phyloP scores from a whole-genome alignment of 352 stramenopile genomes.

The Phytophthora niederhauseri region DNA sequence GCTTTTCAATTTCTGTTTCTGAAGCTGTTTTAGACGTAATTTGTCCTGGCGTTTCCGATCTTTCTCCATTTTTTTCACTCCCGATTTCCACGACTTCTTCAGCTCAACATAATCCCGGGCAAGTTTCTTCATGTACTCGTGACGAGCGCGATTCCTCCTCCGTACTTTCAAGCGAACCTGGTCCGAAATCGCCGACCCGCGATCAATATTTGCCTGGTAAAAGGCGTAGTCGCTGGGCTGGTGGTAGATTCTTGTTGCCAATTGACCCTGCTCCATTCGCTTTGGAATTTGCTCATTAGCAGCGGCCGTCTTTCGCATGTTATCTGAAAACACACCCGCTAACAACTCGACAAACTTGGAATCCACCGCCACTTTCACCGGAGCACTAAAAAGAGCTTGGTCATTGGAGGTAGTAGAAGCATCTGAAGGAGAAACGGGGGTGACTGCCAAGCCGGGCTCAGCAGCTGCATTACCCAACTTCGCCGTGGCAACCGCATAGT shows the following conservation, averaged over 20 bases:
- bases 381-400: slow-evolving; percentile 13
- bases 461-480: slow-evolving; percentile 7
- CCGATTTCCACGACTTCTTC: slow-evolving; percentile 83
- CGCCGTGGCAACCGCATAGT: background rate
- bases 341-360: slow-evolving; percentile 65
- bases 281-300: slow-evolving; percentile 72
- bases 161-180: slow-evolving; percentile 68
- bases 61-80: slow-evolving; percentile 89
- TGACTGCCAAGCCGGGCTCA: slow-evolving; percentile 1
- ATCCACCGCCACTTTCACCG: slow-evolving; percentile 68
- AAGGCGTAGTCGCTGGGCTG: slow-evolving; percentile 78
- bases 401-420: slow-evolving; percentile 6
- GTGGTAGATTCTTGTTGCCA: slow-evolving; percentile 71
- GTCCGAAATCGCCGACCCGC: slow-evolving; percentile 48
- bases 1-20: slow-evolving; percentile 47
- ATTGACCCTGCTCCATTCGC: slow-evolving; percentile 46
- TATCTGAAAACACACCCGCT: slow-evolving; percentile 68
- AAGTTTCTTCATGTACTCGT: slow-evolving; percentile 73
- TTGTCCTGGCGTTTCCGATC: slow-evolving; percentile 89
- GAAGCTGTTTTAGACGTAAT: slow-evolving; percentile 71
- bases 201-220: slow-evolving; percentile 75
- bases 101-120: slow-evolving; percentile 82
- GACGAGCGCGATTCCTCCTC: slow-evolving; percentile 62
- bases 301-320: slow-evolving; percentile 48
- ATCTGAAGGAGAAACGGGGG: slow-evolving; percentile 8